These are phyloP conservation scores for Globisporangium uncinulatum DNA, from an alignment of 352 stramenopile species.

Conservation along the genomic window DNA sequence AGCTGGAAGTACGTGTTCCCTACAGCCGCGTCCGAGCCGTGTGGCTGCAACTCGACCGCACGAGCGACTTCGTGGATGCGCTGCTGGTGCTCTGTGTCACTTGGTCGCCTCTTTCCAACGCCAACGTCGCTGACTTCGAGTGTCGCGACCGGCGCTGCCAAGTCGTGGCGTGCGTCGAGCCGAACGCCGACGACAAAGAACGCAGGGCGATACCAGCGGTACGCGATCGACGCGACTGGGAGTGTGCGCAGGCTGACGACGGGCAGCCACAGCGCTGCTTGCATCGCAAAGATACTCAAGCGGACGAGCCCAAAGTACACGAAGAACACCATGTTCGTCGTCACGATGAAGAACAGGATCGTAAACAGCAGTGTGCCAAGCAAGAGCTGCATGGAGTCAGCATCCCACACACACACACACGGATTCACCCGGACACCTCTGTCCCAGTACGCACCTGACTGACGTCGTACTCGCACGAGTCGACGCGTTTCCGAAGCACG, in stretches of 20 bases:
- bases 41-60: neutral
- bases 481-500: slow-evolving; percentile 87
- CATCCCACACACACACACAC: neutral
- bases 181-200: slow-evolving; percentile 33
- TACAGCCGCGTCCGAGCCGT: neutral
- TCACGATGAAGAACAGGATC: slow-evolving; percentile 90
- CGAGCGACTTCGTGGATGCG: slow-evolving; percentile 2
- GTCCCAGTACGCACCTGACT: slow-evolving; percentile 41
- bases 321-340: slow-evolving; percentile 92
- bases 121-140: slow-evolving; percentile 7
- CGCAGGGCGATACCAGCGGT: slow-evolving; percentile 26
- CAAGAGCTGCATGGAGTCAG: slow-evolving; percentile 47
- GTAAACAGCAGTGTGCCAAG: slow-evolving; percentile 92
- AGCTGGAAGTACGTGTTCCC: slow-evolving; percentile 12
- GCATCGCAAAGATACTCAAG: slow-evolving; percentile 31
- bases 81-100: slow-evolving; percentile 3
- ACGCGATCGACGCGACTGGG: slow-evolving; percentile 38
- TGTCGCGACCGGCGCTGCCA: slow-evolving; percentile 6
- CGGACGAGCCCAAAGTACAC: slow-evolving; percentile 88
- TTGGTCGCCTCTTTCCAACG: neutral
- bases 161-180: slow-evolving; percentile 13
- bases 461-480: slow-evolving; percentile 93
- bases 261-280: slow-evolving; percentile 42
- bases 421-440: neutral
- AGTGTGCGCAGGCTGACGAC: slow-evolving; percentile 46